Evolutionary conservation across 2,329 filamentous ascomycete genomes (phyloP).

Genomic region (Hymenoscyphus repandus): DNA sequence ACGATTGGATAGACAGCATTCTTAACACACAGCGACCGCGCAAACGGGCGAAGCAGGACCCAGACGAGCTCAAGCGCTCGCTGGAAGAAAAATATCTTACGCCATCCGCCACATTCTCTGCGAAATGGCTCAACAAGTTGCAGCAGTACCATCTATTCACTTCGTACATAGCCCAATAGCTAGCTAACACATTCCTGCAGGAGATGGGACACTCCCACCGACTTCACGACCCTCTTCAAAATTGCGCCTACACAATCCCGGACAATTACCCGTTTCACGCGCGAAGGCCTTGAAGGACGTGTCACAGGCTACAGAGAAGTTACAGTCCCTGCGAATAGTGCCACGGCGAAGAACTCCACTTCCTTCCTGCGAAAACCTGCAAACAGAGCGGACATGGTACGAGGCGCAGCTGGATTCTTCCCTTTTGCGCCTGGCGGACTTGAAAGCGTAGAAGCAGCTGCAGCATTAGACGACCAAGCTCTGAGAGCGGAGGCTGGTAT

Average conservation of each 20-base stretch:
- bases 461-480: conserved; percentile 74
- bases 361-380: conserved; percentile 83
- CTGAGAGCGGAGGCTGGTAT: conserved; percentile 45
- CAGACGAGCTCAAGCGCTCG: conserved; percentile 59
- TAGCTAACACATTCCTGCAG: conserved; percentile 29
- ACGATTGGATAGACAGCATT: conserved; percentile 52
- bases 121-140: conserved; percentile 80
- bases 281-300: conserved; percentile 85
- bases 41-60: conserved; percentile 46
- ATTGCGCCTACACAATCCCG: conserved; percentile 87
- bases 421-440: conserved; percentile 89
- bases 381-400: conserved; percentile 81
- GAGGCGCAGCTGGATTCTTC: conserved; percentile 88
- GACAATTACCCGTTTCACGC: conserved; percentile 87
- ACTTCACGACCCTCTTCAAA: conserved; percentile 79
- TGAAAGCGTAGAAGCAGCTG: conserved; percentile 79
- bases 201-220: conserved; percentile 75
- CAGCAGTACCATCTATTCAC: conserved; percentile 56
- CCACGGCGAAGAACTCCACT: conserved; percentile 92
- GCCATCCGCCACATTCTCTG: conserved; percentile 73
- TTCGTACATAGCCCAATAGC: conserved; percentile 12
- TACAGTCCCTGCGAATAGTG: conserved; percentile 81
- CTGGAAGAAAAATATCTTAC: conserved; percentile 75
- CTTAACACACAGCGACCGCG: conserved; percentile 48
- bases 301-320: conserved; percentile 94